Evolutionary conservation across 306 rosid species (phyloP).

Genomic region (Senna siamea): DNA sequence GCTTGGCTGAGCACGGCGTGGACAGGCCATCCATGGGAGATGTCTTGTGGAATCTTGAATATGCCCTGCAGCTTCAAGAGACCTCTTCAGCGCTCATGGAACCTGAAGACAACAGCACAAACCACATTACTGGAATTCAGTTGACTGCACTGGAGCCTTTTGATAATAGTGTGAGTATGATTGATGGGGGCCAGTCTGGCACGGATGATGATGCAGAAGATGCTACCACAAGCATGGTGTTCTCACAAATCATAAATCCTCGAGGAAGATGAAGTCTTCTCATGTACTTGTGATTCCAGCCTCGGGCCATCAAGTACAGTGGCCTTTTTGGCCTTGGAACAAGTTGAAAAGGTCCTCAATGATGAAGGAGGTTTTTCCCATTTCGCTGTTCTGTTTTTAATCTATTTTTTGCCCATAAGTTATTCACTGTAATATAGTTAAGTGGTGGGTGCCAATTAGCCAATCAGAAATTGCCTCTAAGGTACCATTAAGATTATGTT

Average conservation of each 20-base stretch:
- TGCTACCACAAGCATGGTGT: conserved; percentile 87
- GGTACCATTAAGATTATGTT: conserved; percentile 40
- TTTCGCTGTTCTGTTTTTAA: conserved; percentile 33
- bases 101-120: conserved; percentile 96
- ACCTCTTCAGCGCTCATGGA: conserved; percentile 77
- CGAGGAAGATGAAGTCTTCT: conserved; percentile 76
- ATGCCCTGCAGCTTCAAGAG: conserved; percentile 93
- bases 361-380: conserved; percentile 36
- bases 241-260: conserved; percentile 94
- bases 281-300: conserved; percentile 35
- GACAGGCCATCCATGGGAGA: conserved; percentile 98
- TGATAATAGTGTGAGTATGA: conserved; percentile 81
- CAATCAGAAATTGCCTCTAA: conserved; percentile 47
- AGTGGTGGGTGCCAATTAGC: conserved; percentile 39
- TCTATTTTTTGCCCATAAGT: conserved; percentile 37
- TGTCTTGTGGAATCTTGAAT: conserved; percentile 93
- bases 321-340: conserved; percentile 43
- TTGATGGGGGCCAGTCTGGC: conserved; percentile 60
- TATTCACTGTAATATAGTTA: conserved; percentile 47
- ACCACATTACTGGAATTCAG: conserved; percentile 85
- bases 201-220: conserved; percentile 78
- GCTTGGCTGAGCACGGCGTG: conserved; percentile 87
- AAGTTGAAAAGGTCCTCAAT: conserved; percentile 23
- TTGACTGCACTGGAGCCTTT: conserved; percentile 73
- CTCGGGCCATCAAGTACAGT: conserved; percentile 31